A percentile compares a stretch with the other conserved stretches of the same genome.
phyloP scores from a whole-genome alignment of 345 rosid species.

The Acer negundo region DNA sequence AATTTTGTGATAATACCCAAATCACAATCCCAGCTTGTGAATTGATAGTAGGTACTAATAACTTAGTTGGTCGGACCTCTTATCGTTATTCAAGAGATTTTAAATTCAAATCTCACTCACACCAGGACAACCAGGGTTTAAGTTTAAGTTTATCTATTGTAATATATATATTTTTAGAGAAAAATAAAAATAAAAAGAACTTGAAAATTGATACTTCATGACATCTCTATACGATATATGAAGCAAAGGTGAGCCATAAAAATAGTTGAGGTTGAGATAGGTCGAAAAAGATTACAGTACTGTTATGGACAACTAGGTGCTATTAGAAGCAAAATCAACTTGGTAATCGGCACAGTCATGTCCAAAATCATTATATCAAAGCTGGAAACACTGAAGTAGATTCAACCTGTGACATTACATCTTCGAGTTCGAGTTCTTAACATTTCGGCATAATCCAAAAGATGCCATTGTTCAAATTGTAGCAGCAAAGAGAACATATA shows the following conservation, averaged over 20 bases:
- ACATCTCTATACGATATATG: background rate
- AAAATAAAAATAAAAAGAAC: too few relatives aligned
- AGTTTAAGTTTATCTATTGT: too few relatives aligned
- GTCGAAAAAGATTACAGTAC: background rate
- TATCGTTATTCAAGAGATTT: too few relatives aligned
- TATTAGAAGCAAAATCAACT: background rate
- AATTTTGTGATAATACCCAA: too few relatives aligned
- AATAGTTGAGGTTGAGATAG: background rate
- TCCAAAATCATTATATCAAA: background rate
- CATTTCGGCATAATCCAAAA: background rate
- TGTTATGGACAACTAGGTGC: background rate
- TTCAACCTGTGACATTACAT: background rate
- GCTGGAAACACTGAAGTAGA: background rate
- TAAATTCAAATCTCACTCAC: too few relatives aligned
- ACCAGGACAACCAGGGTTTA: too few relatives aligned
- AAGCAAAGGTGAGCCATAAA: background rate
- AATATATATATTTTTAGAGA: too few relatives aligned
- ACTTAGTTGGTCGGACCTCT: too few relatives aligned
- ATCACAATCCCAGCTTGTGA: background rate
- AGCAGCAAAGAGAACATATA: constrained; percentile 6
- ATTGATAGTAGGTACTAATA: background rate
- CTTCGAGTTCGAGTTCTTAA: background rate
- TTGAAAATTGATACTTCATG: too few relatives aligned
- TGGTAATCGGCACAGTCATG: too few relatives aligned
- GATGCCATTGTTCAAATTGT: background rate